Percentiles rank a stretch among this genome's conserved stretches.
phyloP scores from a whole-genome alignment of 2,329 filamentous ascomycete genomes.

The Purpureocillium takamizusanense region DNA sequence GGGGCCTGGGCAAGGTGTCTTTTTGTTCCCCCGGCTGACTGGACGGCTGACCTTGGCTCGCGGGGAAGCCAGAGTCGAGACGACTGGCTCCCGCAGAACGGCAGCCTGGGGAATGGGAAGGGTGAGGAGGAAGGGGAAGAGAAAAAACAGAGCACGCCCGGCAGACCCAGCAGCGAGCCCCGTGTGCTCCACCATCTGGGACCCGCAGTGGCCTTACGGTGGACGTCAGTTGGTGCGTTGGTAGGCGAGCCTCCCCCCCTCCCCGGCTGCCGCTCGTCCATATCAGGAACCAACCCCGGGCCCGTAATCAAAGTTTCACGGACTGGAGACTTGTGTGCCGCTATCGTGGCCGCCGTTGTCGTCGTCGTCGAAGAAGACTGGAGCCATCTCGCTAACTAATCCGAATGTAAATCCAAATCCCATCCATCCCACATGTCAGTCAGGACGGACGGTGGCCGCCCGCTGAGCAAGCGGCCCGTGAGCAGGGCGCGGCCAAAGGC shows the following conservation, averaged over 20 bases:
- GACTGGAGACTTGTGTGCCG: not conserved
- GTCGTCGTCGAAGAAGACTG: too few species aligned
- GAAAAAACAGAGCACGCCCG: not conserved
- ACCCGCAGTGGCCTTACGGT: too few species aligned
- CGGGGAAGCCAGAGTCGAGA: not conserved
- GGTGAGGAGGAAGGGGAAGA: slow-evolving; percentile 1
- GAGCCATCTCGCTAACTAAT: too few species aligned
- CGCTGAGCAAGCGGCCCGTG: too few species aligned
- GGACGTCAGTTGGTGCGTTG: too few species aligned
- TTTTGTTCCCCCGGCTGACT: not conserved
- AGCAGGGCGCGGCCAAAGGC: too few species aligned
- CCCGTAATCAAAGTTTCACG: slow-evolving; percentile 3
- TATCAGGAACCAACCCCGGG: slow-evolving; percentile 4
- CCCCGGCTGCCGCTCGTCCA: not conserved
- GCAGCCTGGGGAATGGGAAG: slow-evolving; percentile 4
- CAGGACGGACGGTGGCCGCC: too few species aligned
- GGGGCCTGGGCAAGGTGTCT: not conserved
- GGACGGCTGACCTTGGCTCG: not conserved
- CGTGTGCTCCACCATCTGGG: not conserved
- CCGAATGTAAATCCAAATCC: too few species aligned
- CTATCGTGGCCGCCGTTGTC: too few species aligned
- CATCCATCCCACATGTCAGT: too few species aligned
- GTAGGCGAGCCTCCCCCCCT: too few species aligned
- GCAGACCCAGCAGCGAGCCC: not conserved
- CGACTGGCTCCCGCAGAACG: not conserved